Percentiles rank a stretch among this genome's conserved stretches.
Evolutionary conservation across 495 filamentous ascomycete species (phyloP).

Genomic region (Neurospora sp.): DNA sequence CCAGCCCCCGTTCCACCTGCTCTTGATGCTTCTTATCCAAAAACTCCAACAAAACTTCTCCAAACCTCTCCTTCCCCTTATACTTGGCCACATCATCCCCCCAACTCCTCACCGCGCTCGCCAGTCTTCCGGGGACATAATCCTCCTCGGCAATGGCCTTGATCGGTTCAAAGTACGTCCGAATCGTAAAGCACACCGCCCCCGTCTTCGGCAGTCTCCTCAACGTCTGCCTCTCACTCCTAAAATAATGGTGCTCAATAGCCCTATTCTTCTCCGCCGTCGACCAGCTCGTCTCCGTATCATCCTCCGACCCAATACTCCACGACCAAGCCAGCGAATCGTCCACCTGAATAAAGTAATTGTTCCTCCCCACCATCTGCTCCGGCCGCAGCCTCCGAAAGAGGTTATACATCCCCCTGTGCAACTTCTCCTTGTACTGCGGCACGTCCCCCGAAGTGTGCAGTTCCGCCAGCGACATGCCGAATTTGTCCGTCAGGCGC

Average conservation of each 20-base stretch:
- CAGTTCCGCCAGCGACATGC: conserved; percentile 75
- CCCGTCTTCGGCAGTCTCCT: conserved; percentile 62
- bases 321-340: conserved; percentile 59
- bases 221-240: conserved; percentile 71
- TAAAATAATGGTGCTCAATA: conserved; percentile 66
- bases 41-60: conserved; percentile 71
- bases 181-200: conserved; percentile 70
- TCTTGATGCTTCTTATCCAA: conserved; percentile 69
- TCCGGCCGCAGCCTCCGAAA: conserved; percentile 57
- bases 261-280: conserved; percentile 69
- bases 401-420: conserved; percentile 77
- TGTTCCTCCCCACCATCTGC: conserved; percentile 49
- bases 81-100: conserved; percentile 74
- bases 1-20: conserved; percentile 58
- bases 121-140: conserved; percentile 61
- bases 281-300: conserved; percentile 49
- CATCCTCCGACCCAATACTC: conserved; percentile 69
- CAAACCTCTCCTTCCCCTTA: conserved; percentile 74
- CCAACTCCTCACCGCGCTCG: conserved; percentile 72
- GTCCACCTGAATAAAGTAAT: conserved; percentile 76
- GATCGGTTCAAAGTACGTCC: conserved; percentile 69
- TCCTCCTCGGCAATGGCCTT: conserved; percentile 55
- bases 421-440: conserved; percentile 62
- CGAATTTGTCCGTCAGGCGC: conserved; percentile 75
- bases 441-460: conserved; percentile 78